A percentile compares a stretch with the other conserved stretches of the same genome.
Evolutionary conservation across 1,284 basidiomycete species (phyloP).

Genomic region (Pseudozyma tsukubaensis): DNA sequence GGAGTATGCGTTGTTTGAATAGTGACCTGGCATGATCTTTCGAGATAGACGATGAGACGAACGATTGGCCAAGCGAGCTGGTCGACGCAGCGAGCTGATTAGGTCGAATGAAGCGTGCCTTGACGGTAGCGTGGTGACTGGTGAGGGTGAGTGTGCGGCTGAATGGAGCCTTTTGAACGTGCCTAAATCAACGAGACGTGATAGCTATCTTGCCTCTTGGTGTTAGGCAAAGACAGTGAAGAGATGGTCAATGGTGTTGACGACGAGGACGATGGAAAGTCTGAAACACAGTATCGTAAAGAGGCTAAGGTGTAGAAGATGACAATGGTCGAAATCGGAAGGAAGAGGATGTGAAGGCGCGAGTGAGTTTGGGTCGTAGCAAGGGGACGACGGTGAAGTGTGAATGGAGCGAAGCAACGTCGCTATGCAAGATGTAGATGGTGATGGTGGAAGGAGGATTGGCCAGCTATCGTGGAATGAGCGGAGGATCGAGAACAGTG

Average conservation of each 20-base stretch:
- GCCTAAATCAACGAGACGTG: slow-evolving; percentile 9
- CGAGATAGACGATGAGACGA: not conserved
- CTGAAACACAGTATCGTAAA: not conserved
- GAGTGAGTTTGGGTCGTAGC: slow-evolving; percentile 10
- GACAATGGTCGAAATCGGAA: not conserved
- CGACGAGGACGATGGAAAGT: slow-evolving; percentile 1
- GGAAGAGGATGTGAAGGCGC: not conserved
- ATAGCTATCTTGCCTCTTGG: slow-evolving; percentile 11
- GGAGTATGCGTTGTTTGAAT: slow-evolving; percentile 22
- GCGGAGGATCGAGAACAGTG: not conserved
- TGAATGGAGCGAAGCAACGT: slow-evolving; percentile 30
- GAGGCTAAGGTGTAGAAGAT: not conserved
- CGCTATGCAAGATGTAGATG: slow-evolving; percentile 14
- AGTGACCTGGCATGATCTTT: slow-evolving; percentile 20
- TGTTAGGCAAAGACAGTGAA: slow-evolving; percentile 6
- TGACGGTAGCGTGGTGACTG: slow-evolving; percentile 1
- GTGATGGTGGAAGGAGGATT: not conserved
- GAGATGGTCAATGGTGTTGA: not conserved
- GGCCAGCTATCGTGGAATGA: not conserved
- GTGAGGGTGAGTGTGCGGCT: slow-evolving; percentile 15
- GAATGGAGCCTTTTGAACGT: slow-evolving; percentile 34
- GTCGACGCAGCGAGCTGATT: not conserved
- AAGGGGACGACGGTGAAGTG: slow-evolving; percentile 14
- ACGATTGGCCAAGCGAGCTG: too few species aligned
- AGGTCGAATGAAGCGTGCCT: not conserved